Conservation (phyloP, 345 rosid genomes). For the Erodium maritimum region DNA sequence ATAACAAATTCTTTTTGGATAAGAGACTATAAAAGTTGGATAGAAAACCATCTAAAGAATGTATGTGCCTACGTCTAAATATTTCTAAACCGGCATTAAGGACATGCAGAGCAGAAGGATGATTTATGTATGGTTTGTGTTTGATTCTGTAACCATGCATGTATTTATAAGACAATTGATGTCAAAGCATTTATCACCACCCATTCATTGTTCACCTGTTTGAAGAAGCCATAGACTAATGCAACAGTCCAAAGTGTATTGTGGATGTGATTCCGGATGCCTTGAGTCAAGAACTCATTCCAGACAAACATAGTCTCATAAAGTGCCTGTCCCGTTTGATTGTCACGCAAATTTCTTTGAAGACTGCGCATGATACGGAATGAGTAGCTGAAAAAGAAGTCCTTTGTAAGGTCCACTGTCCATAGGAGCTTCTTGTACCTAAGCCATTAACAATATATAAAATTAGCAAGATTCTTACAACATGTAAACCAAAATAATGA, state of each 20-base stretch:
- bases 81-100: too few relatives aligned
- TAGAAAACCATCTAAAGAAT: too few relatives aligned
- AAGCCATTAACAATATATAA: slow-evolving; percentile 16
- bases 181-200: slow-evolving; percentile 6
- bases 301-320: slow-evolving; percentile 97
- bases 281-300: slow-evolving; percentile 95
- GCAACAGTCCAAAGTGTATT: slow-evolving; percentile 98
- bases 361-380: slow-evolving; percentile 89
- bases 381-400: slow-evolving; percentile 98
- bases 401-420: slow-evolving; percentile 88
- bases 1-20: too few relatives aligned
- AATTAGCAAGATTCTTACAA: too few relatives aligned
- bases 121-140: too few relatives aligned
- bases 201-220: slow-evolving; percentile 51
- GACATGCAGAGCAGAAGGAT: too few relatives aligned
- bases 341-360: slow-evolving; percentile 67
- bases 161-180: neutral
- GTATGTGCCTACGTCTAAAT: too few relatives aligned
- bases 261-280: slow-evolving; percentile 72
- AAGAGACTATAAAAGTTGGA: too few relatives aligned
- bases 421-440: slow-evolving; percentile 97
- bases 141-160: neutral
- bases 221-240: slow-evolving; percentile 89
- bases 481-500: too few relatives aligned
- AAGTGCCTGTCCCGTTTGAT: slow-evolving; percentile 53